Percentiles rank a stretch among this genome's conserved stretches.
Evolutionary conservation across 2,329 filamentous ascomycete genomes (phyloP).

Genomic region (Xylariaceae sp.): DNA sequence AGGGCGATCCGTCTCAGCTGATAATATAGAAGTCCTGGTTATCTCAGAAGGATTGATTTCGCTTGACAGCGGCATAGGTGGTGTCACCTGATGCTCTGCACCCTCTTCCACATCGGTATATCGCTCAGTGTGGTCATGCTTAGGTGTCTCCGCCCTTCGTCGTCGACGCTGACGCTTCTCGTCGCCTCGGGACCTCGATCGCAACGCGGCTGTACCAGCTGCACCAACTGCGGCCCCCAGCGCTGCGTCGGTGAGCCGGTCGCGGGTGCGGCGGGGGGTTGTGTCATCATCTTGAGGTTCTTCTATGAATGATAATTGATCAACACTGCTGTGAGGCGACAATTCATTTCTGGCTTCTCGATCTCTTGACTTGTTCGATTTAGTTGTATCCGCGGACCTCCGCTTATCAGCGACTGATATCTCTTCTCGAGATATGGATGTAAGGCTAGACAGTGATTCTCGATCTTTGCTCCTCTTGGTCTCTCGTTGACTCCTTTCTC

Average conservation of each 20-base stretch:
- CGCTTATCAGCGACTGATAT: slow-evolving; percentile 58
- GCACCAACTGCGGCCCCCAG: slow-evolving; percentile 50
- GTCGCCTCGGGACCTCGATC: slow-evolving; percentile 49
- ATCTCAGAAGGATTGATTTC: slow-evolving; percentile 85
- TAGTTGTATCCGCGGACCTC: slow-evolving; percentile 57
- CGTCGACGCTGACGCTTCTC: slow-evolving; percentile 60
- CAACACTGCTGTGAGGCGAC: slow-evolving; percentile 55
- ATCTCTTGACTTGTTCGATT: slow-evolving; percentile 56
- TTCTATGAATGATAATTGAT: slow-evolving; percentile 55
- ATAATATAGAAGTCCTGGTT: slow-evolving; percentile 85
- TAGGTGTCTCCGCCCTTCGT: slow-evolving; percentile 56
- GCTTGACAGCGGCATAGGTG: slow-evolving; percentile 88
- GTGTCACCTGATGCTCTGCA: slow-evolving; percentile 61
- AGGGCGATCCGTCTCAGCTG: slow-evolving; percentile 77
- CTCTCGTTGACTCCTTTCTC: slow-evolving; percentile 81
- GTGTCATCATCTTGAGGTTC: slow-evolving; percentile 48
- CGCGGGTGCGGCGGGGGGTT: slow-evolving; percentile 53
- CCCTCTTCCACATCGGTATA: slow-evolving; percentile 59
- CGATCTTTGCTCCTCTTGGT: slow-evolving; percentile 55
- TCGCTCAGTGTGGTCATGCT: slow-evolving; percentile 53
- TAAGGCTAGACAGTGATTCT: slow-evolving; percentile 67
- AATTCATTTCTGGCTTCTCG: slow-evolving; percentile 62
- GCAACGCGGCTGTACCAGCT: slow-evolving; percentile 43
- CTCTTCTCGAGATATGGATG: slow-evolving; percentile 61
- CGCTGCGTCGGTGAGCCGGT: slow-evolving; percentile 46